Conservation (phyloP, 768 basidiomycete genomes). For the Calocybe cyanea region DNA sequence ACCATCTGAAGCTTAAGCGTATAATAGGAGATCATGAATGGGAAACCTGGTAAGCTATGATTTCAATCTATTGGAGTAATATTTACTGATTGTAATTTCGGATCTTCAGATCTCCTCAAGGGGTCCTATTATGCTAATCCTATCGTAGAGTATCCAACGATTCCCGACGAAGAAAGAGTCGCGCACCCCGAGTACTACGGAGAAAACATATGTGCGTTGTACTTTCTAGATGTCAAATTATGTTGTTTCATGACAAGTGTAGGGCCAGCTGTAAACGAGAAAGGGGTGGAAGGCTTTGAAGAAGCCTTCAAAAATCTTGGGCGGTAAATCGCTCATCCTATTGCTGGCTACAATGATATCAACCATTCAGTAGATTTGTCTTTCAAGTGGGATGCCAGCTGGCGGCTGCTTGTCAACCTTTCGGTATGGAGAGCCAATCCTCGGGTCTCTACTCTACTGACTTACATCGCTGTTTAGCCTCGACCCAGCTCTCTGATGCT, state of each 20-base stretch:
- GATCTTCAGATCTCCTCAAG: conserved; percentile 66
- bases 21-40: conserved; percentile 90
- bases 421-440: conserved; percentile 55
- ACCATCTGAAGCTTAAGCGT: not conserved
- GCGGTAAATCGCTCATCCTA: conserved; percentile 11
- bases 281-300: conserved; percentile 73
- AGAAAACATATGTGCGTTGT: conserved; percentile 76
- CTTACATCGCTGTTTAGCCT: conserved; percentile 40
- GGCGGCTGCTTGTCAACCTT: conserved; percentile 86
- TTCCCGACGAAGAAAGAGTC: conserved; percentile 47
- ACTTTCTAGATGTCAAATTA: too few relatives aligned
- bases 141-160: conserved; percentile 59
- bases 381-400: conserved; percentile 80
- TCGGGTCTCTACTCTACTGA: too few relatives aligned
- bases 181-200: conserved; percentile 84
- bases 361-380: conserved; percentile 50
- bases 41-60: conserved; percentile 58
- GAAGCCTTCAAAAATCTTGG: conserved; percentile 86
- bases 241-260: not conserved
- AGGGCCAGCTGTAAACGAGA: conserved; percentile 66
- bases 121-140: conserved; percentile 96
- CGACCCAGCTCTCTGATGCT: conserved; percentile 60
- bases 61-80: not conserved
- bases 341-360: conserved; percentile 2
- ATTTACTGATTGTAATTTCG: not conserved